Evolutionary conservation across 441 rosid species (phyloP), one percentile per base, ranked within the genome.

Genomic region (Eruca vesicaria): DNA sequence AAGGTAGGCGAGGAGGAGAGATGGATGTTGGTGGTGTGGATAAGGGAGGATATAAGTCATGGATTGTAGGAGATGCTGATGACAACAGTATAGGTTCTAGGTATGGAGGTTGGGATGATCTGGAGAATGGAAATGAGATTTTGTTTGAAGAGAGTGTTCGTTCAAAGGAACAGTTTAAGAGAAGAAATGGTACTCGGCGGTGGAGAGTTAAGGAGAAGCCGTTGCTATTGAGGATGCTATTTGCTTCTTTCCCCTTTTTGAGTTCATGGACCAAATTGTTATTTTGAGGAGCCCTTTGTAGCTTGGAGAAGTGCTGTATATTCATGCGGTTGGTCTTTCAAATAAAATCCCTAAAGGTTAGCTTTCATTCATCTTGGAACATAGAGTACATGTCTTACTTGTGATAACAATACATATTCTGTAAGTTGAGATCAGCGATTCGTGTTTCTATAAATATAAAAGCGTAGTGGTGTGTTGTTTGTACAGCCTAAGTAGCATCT

Each of bases 51-150:
- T 87, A 88, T 75, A 86, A 85, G 71, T 90, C 97, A 8, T 90
- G 94, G 98, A 80, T 64, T 65, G 81, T 82, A 53, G 77, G 79
- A 7, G 87, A 80, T 56, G 66, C 52, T 66, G 82, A 60, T 76
- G 71, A 82, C 4, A 14, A 23, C 18, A 80, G 52, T 33, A 80
- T 68, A 58, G 70, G 50, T 18, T 66, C 69, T 43, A 76, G 36
- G 18, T 92, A 80, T 80, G 93, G 99, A 59, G 99, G 98, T 57
- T 92, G 98, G 98, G 97, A 94, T 66, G 96, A 92, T 78, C 83
- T 90, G 12, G 97, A 83, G 52, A 79, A 68, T 59, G 74, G 45
- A 81, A 67, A 33, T 23, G 71, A 74, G 70, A 61, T 68, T 59
- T 52, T 67, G 4, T 59, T 80, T 3, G 45, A 69, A 29, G 62